These are phyloP conservation scores for Phytophthora chlamydospora DNA, from an alignment of 352 stramenopile genomes.

Conservation along the genomic window DNA sequence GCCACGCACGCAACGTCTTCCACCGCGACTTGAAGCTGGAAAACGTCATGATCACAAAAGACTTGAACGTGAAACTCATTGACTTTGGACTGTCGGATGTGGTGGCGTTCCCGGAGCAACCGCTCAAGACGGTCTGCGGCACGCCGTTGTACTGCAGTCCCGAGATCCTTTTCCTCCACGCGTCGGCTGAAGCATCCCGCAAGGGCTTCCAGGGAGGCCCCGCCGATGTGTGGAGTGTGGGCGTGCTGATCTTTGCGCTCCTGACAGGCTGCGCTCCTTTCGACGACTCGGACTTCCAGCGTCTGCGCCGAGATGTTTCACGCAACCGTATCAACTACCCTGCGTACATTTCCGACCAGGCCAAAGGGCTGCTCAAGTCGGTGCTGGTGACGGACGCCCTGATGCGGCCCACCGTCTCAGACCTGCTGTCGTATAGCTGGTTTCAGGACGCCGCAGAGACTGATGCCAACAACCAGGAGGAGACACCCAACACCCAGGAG, in stretches of 20 bases:
- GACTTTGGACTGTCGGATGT: slow-evolving; percentile 95
- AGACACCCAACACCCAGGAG: slow-evolving; percentile 9
- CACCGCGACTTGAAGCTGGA: slow-evolving; percentile 96
- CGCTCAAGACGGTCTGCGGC: slow-evolving; percentile 75
- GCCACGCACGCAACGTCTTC: slow-evolving; percentile 90
- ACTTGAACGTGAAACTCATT: slow-evolving; percentile 95
- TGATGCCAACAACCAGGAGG: slow-evolving; percentile 20
- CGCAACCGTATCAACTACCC: slow-evolving; percentile 76
- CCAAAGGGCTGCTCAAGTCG: slow-evolving; percentile 69
- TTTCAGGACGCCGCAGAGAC: slow-evolving; percentile 35
- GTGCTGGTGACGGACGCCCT: slow-evolving; percentile 69
- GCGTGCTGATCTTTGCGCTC: slow-evolving; percentile 84
- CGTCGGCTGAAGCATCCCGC: slow-evolving; percentile 21
- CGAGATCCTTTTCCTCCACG: slow-evolving; percentile 75
- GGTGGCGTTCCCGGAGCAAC: slow-evolving; percentile 66
- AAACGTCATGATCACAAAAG: slow-evolving; percentile 94
- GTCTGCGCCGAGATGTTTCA: slow-evolving; percentile 68
- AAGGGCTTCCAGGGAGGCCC: slow-evolving; percentile 63
- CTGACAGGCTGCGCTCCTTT: slow-evolving; percentile 83
- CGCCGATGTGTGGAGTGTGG: slow-evolving; percentile 81
- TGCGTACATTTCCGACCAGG: slow-evolving; percentile 59
- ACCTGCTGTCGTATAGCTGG: slow-evolving; percentile 71
- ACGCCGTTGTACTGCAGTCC: slow-evolving; percentile 86
- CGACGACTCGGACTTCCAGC: slow-evolving; percentile 76
- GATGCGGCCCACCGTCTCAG: slow-evolving; percentile 59